These are phyloP conservation scores for Syzygium aqueum DNA, from an alignment of 345 rosid genomes.

Conservation along the genomic window DNA sequence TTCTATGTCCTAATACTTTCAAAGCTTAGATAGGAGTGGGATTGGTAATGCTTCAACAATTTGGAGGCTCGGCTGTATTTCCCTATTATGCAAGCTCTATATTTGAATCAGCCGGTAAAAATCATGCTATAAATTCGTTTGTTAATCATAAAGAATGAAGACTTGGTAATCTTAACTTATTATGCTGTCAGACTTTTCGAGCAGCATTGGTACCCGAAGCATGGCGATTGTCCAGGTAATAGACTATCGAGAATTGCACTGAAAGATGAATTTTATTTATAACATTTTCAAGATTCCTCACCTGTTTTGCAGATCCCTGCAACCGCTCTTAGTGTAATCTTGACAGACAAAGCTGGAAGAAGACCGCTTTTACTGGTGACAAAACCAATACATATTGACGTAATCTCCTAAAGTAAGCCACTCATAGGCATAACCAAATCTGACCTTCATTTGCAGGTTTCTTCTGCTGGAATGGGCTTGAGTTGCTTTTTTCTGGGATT, in stretches of 20 bases:
- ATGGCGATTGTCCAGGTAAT: conserved; percentile 9
- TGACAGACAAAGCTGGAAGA: conserved; percentile 24
- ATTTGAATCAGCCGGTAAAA: conserved; percentile 38
- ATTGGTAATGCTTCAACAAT: conserved; percentile 31
- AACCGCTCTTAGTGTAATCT: neutral
- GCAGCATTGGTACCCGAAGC: conserved; percentile 3
- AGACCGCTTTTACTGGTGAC: neutral
- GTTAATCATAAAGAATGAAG: neutral
- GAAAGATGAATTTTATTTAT: neutral
- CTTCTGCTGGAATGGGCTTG: neutral
- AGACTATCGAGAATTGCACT: neutral
- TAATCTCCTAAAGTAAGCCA: neutral
- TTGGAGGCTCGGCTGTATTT: conserved; percentile 30
- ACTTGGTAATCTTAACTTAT: neutral
- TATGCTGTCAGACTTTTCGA: neutral
- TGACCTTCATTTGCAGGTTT: neutral
- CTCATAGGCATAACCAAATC: neutral
- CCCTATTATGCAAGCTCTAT: conserved; percentile 37
- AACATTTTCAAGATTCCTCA: neutral
- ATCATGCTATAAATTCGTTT: neutral
- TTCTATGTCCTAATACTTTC: neutral
- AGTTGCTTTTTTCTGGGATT: neutral
- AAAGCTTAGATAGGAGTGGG: conserved; percentile 42
- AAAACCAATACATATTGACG: neutral
- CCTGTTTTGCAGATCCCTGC: conserved; percentile 11